Base-by-base conservation (phyloP, 2,329 filamentous ascomycete genomes). In the Hortaea sp. region DNA sequence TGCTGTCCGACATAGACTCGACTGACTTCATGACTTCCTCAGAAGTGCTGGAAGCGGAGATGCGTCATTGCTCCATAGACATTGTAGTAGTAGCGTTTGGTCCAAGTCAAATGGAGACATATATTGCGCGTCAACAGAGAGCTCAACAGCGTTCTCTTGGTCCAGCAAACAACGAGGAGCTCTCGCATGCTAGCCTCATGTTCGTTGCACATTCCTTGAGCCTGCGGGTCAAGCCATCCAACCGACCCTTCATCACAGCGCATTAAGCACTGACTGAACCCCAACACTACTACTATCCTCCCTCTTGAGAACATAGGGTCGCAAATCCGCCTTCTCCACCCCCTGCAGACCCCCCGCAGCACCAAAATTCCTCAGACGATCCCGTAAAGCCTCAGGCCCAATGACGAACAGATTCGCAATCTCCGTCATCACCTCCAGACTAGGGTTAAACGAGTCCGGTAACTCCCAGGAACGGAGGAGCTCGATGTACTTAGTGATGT, bases 381-480 rank as follows among this genome's bases (percentile, higher is more conserved):
- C 74, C 53, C 70, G 66, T 53, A 77, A 53, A 28, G 73, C 73
- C 50, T 75, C 72, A 0, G 72, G 71, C 2, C 88, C 87, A 59
- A 98, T 87, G 53, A 98, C 94, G 64, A 98, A 98, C 44, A 98
- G 69, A 61, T 89, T 95, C 7, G 89, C 90, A 48, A 98, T 88
- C 71, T 98, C 92, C 28, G 88, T 83, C 49, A 98, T 69, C 40
- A 95, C 78, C 69, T 98, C 90, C 54, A 95, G 78, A 50, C 70
- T 70, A 7, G 59, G 57, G 41, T 64, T 57, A 43, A 73, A 78
- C 27, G 75, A 75, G 55, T 78, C 76, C 42, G 81, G 79, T 37
- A 73, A 40, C 1, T 84, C 78, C 88, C 88, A 97, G 31, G 81
- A 81, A 51, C 86, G 81, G 53, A 98, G 75, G 7, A 94, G 79